phyloP scores from a whole-genome alignment of 2,329 filamentous ascomycete species.

The Orbilia ellipsospora region DNA sequence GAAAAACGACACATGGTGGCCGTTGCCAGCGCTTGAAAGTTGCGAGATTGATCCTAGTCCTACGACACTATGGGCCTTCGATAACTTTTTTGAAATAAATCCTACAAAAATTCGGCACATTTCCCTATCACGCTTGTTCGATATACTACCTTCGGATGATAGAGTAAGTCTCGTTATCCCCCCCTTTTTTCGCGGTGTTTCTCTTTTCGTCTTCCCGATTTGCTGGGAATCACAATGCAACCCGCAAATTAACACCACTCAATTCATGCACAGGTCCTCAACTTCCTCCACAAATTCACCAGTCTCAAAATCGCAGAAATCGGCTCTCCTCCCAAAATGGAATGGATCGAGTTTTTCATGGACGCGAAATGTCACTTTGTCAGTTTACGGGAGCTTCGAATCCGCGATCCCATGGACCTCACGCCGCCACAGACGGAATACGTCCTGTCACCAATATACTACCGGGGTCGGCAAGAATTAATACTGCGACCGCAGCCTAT shows the following conservation, averaged over 20 bases:
- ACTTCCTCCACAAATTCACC: slow-evolving; percentile 11
- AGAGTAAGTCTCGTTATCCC: not conserved
- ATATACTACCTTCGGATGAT: slow-evolving; percentile 2
- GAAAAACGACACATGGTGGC: not conserved
- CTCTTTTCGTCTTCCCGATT: not conserved
- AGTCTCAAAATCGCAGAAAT: slow-evolving; percentile 14
- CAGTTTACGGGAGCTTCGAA: slow-evolving; percentile 5
- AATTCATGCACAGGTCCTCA: not conserved
- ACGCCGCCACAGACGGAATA: slow-evolving; percentile 7
- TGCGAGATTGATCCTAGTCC: not conserved
- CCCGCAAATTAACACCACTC: not conserved
- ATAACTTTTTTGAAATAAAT: slow-evolving; percentile 7
- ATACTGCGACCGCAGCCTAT: slow-evolving; percentile 6
- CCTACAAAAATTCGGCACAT: slow-evolving; percentile 4
- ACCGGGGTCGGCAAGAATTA: slow-evolving; percentile 10
- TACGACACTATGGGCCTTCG: slow-evolving; percentile 6
- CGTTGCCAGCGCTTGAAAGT: slow-evolving; percentile 1
- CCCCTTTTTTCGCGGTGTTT: not conserved
- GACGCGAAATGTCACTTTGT: slow-evolving; percentile 10
- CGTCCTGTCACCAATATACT: slow-evolving; percentile 10
- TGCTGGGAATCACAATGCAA: not conserved
- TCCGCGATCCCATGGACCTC: slow-evolving; percentile 13
- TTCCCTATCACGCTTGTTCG: not conserved
- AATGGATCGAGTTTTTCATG: slow-evolving; percentile 19
- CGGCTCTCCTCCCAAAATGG: slow-evolving; percentile 7